Evolutionary conservation across 805 yeast genomes (phyloP).

Genomic region (Candida corydali): DNA sequence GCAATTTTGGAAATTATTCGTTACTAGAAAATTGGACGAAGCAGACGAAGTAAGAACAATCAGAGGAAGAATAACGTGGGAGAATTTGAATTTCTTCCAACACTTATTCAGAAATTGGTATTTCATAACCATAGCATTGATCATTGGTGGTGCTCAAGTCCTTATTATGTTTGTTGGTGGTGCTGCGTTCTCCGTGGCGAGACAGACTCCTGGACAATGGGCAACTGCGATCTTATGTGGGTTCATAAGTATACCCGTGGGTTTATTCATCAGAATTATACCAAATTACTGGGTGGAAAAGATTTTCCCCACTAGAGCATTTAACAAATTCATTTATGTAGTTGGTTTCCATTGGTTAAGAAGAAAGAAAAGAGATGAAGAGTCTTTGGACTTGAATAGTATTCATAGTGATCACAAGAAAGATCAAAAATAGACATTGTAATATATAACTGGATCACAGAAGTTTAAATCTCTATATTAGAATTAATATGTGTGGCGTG

Average conservation of each 20-base stretch:
- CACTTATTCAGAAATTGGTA: constrained; percentile 81
- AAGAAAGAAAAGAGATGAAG: constrained; percentile 17
- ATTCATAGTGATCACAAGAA: background rate
- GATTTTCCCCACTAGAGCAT: constrained; percentile 60
- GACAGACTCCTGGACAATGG: constrained; percentile 87
- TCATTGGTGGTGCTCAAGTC: constrained; percentile 82
- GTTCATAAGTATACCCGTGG: constrained; percentile 73
- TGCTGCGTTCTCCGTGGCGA: constrained; percentile 79
- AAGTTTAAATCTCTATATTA: too few relatives aligned
- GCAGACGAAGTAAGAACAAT: constrained; percentile 63
- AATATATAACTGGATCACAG: too few relatives aligned
- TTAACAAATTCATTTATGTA: constrained; percentile 34
- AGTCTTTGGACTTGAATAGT: constrained; percentile 1
- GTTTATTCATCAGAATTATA: constrained; percentile 66
- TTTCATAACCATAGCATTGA: constrained; percentile 63
- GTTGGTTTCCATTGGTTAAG: constrained; percentile 34
- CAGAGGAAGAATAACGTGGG: constrained; percentile 53
- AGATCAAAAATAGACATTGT: background rate
- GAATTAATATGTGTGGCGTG: too few relatives aligned
- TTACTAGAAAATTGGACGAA: constrained; percentile 87
- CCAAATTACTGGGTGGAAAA: constrained; percentile 76
- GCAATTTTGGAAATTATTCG: constrained; percentile 90
- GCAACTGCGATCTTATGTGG: constrained; percentile 83
- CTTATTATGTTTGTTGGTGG: constrained; percentile 97
- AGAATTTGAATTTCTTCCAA: constrained; percentile 76